Percentiles rank a stretch among this genome's conserved stretches.
phyloP scores from a whole-genome alignment of 352 stramenopile species.

The Pythium chondricola region DNA sequence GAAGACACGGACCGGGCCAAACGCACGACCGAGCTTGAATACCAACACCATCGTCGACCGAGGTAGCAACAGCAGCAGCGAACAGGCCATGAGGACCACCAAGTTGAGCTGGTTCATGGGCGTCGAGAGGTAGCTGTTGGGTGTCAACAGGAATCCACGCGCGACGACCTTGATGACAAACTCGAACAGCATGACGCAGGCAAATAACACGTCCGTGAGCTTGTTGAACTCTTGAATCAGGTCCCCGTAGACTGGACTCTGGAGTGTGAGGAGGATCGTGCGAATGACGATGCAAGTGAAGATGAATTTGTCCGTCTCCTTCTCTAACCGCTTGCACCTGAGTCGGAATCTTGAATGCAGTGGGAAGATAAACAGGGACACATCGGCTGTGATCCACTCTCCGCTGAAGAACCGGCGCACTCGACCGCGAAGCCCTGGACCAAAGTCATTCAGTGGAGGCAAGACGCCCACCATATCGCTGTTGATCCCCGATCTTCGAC shows the following conservation, averaged over 20 bases:
- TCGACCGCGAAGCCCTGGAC: conserved; percentile 12
- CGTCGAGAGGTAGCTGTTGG: conserved; percentile 75
- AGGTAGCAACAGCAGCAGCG: conserved; percentile 57
- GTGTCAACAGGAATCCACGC: conserved; percentile 71
- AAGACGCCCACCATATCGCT: background rate
- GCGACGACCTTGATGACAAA: conserved; percentile 81
- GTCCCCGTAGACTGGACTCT: conserved; percentile 71
- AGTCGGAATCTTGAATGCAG: conserved; percentile 61
- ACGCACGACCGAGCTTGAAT: conserved; percentile 69
- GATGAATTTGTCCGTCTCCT: conserved; percentile 83
- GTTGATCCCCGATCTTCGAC: background rate
- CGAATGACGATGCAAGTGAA: conserved; percentile 75
- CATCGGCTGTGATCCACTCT: conserved; percentile 70
- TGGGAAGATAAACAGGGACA: conserved; percentile 74
- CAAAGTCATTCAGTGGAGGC: conserved; percentile 13
- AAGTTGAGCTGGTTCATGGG: conserved; percentile 85
- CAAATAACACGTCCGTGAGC: conserved; percentile 66
- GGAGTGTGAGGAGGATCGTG: conserved; percentile 62
- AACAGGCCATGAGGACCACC: conserved; percentile 71
- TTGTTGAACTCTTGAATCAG: conserved; percentile 78
- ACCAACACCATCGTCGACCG: conserved; percentile 70
- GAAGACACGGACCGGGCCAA: conserved; percentile 81
- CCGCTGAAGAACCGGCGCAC: conserved; percentile 55
- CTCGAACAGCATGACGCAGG: conserved; percentile 70
- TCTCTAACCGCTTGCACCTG: conserved; percentile 63